A percentile compares a stretch with the other conserved stretches of the same genome.
Evolutionary conservation across 306 rosid genomes (phyloP).

Genomic region (Castanopsis chinensis): DNA sequence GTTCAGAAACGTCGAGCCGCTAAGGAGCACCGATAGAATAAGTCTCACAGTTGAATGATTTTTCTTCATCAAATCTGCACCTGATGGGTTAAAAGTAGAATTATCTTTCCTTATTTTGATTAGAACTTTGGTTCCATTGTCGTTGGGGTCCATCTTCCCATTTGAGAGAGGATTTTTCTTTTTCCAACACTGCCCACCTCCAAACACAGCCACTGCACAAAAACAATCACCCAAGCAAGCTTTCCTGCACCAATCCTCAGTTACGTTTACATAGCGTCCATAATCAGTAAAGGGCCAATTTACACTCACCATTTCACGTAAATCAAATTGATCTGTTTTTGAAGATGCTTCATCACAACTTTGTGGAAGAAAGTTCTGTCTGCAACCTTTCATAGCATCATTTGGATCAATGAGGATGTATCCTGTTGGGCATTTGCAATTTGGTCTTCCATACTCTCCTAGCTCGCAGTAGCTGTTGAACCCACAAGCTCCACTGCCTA

Average conservation of each 20-base stretch:
- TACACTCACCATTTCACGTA: background rate
- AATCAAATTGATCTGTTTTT: conserved; percentile 3
- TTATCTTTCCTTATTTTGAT: conserved; percentile 28
- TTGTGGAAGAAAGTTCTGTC: conserved; percentile 22
- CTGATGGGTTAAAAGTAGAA: background rate
- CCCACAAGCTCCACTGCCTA: background rate
- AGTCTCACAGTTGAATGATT: background rate
- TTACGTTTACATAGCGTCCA: background rate
- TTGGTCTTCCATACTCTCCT: background rate
- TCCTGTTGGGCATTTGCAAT: conserved; percentile 19
- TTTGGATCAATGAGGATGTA: conserved; percentile 25
- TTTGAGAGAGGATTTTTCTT: conserved; percentile 24
- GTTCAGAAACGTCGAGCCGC: conserved; percentile 15
- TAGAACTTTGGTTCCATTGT: conserved; percentile 6
- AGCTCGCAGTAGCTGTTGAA: background rate
- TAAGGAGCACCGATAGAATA: conserved; percentile 17
- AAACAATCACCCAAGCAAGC: too few relatives aligned
- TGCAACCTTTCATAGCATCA: conserved; percentile 31
- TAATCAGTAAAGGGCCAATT: conserved; percentile 20
- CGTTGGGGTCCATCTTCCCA: background rate
- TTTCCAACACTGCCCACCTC: too few relatives aligned
- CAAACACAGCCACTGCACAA: too few relatives aligned
- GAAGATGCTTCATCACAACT: conserved; percentile 25
- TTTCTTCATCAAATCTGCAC: background rate
- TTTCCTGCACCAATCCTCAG: too few relatives aligned